Evolutionary conservation across 2,329 filamentous ascomycete species (phyloP).

Genomic region (Xylariales sp.): DNA sequence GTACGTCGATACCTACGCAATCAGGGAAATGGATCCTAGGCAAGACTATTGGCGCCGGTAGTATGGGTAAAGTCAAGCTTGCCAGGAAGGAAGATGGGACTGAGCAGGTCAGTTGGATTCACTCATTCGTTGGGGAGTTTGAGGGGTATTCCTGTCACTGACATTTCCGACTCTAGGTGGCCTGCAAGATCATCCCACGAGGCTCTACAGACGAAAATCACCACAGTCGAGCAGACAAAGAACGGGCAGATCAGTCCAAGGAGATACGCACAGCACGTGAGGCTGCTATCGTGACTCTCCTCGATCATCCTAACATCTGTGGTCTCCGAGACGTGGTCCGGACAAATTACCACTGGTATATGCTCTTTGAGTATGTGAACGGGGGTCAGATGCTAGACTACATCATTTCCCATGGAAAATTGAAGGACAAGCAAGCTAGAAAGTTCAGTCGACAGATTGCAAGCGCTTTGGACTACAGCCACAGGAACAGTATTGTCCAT

Average conservation of each 20-base stretch:
- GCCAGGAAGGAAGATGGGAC: conserved; percentile 84
- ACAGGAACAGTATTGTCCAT: conserved; percentile 97
- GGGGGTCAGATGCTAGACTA: conserved; percentile 99
- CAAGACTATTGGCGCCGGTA: conserved; percentile 95
- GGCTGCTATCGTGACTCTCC: conserved; percentile 89
- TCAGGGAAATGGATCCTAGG: conserved; percentile 93
- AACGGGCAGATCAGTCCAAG: conserved; percentile 92
- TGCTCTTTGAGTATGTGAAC: conserved; percentile 99
- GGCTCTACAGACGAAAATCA: conserved; percentile 84
- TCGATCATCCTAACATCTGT: conserved; percentile 94
- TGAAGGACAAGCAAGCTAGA: conserved; percentile 97
- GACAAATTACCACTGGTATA: conserved; percentile 99
- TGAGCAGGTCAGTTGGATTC: conserved; percentile 73
- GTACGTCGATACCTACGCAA: conserved; percentile 82
- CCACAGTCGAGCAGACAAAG: conserved; percentile 65
- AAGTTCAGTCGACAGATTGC: conserved; percentile 98
- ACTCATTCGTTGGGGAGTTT: too few relatives aligned
- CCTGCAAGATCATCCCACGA: conserved; percentile 94
- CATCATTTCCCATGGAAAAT: conserved; percentile 94
- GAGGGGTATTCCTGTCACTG: too few relatives aligned
- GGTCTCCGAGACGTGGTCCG: conserved; percentile 92
- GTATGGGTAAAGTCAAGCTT: conserved; percentile 98
- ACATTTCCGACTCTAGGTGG: conserved; percentile 56
- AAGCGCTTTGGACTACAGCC: conserved; percentile 93
- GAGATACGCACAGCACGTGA: conserved; percentile 93